These are phyloP conservation scores for Hypholoma sublateritium DNA, from an alignment of 768 basidiomycete genomes.

Conservation along the genomic window DNA sequence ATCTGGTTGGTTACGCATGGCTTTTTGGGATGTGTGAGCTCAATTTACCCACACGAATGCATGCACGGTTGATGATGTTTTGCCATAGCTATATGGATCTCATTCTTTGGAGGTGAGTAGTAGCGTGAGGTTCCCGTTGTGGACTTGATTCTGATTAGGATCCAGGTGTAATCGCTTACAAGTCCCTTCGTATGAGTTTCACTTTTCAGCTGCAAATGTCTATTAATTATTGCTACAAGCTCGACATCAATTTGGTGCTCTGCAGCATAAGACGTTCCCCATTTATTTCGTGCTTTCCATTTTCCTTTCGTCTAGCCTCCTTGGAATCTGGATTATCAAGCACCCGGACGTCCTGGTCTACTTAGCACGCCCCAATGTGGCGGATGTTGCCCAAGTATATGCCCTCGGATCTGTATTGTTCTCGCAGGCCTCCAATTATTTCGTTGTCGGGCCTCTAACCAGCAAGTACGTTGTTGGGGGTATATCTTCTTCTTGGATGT, in stretches of 20 bases:
- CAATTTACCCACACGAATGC: no score
- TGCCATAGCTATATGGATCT: constrained; percentile 52
- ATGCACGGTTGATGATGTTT: neutral
- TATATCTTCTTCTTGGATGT: neutral
- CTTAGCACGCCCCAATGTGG: constrained; percentile 43
- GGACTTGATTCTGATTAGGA: neutral
- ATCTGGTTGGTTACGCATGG: constrained; percentile 60
- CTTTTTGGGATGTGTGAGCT: constrained; percentile 69
- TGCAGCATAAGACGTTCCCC: constrained; percentile 77
- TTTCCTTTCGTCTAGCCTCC: constrained; percentile 49
- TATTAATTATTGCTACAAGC: constrained; percentile 36
- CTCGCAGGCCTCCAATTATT: constrained; percentile 59
- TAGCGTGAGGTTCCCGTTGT: neutral
- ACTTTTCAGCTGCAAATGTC: neutral
- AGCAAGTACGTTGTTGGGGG: constrained; percentile 48
- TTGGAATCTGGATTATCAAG: constrained; percentile 56
- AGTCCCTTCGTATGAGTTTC: constrained; percentile 48
- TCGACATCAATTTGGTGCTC: constrained; percentile 67
- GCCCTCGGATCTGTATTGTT: constrained; percentile 45
- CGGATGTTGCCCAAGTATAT: constrained; percentile 69
- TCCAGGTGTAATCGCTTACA: constrained; percentile 60
- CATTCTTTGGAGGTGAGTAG: constrained; percentile 61
- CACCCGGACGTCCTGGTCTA: constrained; percentile 57
- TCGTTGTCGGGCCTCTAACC: constrained; percentile 71
- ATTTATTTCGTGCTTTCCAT: constrained; percentile 70